phyloP scores from a whole-genome alignment of 768 basidiomycete genomes.

The Boletus sensibilis region DNA sequence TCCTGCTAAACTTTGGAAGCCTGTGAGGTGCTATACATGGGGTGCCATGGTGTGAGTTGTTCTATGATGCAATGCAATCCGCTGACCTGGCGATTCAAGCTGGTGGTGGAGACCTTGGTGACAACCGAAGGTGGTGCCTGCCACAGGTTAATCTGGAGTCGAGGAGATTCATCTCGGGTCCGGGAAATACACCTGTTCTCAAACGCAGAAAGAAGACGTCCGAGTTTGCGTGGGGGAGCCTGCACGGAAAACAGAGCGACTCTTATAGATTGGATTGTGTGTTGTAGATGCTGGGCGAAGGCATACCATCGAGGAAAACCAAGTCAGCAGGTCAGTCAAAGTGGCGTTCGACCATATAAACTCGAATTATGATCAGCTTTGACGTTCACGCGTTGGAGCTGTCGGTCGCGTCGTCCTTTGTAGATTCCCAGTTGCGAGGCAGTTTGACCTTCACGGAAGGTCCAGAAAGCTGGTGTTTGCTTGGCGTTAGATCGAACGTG shows the following conservation, averaged over 20 bases:
- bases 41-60: neutral
- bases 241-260: neutral
- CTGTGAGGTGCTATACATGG: neutral
- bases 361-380: neutral
- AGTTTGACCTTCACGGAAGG: neutral
- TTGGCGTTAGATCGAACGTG: neutral
- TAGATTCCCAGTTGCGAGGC: neutral
- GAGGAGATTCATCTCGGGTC: neutral
- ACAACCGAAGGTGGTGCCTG: neutral
- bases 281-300: neutral
- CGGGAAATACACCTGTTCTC: neutral
- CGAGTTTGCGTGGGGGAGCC: neutral
- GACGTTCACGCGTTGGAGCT: neutral
- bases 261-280: neutral
- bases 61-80: neutral
- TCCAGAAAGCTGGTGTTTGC: neutral
- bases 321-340: neutral
- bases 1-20: neutral
- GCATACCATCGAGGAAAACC: neutral
- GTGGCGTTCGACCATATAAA: neutral
- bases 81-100: neutral
- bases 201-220: neutral
- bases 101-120: neutral
- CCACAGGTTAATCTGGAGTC: neutral
- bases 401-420: neutral